A percentile compares a stretch with the other conserved stretches of the same genome.
Evolutionary conservation across 2,329 filamentous ascomycete species (phyloP).

Genomic region (Niveomyces coronatus): DNA sequence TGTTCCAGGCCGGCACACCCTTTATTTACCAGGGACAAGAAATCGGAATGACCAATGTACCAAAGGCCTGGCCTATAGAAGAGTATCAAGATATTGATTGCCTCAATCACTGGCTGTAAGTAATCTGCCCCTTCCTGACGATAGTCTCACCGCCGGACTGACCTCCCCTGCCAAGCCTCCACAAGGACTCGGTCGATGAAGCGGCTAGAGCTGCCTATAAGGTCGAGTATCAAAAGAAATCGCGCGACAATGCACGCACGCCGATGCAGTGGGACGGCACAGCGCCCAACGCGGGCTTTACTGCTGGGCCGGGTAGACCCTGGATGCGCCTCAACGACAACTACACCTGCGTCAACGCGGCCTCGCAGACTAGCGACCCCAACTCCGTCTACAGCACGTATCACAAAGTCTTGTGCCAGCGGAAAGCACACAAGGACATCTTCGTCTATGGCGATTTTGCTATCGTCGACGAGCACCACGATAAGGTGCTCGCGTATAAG

Average conservation of each 20-base stretch:
- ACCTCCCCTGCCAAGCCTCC: slow-evolving; percentile 24
- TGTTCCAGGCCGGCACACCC: slow-evolving; percentile 49
- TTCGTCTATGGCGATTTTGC: slow-evolving; percentile 54
- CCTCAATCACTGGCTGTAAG: slow-evolving; percentile 39
- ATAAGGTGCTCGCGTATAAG: slow-evolving; percentile 28
- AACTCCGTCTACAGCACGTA: slow-evolving; percentile 52
- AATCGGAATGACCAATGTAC: slow-evolving; percentile 56
- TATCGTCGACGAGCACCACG: slow-evolving; percentile 26
- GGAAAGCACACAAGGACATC: slow-evolving; percentile 50
- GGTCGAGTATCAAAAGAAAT: slow-evolving; percentile 44
- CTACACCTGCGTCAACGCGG: slow-evolving; percentile 52
- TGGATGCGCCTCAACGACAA: slow-evolving; percentile 65
- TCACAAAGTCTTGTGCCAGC: slow-evolving; percentile 44
- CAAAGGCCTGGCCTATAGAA: slow-evolving; percentile 47
- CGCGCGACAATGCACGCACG: slow-evolving; percentile 58
- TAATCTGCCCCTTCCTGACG: neutral
- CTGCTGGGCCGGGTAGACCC: slow-evolving; percentile 37
- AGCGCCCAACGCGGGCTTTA: slow-evolving; percentile 56
- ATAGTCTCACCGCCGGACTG: neutral
- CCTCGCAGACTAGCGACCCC: slow-evolving; percentile 35
- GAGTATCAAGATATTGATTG: slow-evolving; percentile 61
- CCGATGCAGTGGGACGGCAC: slow-evolving; percentile 62
- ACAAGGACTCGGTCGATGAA: slow-evolving; percentile 28
- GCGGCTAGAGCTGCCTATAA: slow-evolving; percentile 26
- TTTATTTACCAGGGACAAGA: slow-evolving; percentile 65